Evolutionary conservation across 2,329 filamentous ascomycete species (phyloP), one percentile per base, ranked within the genome.

Genomic region (Colletotrichum sidae): DNA sequence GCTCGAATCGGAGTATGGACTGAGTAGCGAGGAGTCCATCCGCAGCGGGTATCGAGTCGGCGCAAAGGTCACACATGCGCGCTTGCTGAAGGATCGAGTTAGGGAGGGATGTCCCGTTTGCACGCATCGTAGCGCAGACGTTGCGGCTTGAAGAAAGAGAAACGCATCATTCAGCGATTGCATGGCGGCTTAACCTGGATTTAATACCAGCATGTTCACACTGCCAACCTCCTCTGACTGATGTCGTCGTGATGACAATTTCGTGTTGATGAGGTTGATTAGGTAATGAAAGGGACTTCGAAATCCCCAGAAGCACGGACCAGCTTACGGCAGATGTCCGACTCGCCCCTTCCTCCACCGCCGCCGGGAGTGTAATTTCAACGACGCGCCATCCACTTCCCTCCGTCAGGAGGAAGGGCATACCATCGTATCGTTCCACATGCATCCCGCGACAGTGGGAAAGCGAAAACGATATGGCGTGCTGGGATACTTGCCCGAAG

Each of bases 1-100:
- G 34, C 74, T 77, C 6, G 86, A 90, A 61, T 75, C 80, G 4
- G 79, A 82, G 3, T 79, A 86, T 35, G 80, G 79, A 2, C 80
- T 76, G 13, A 76, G 77, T 3, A 77, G 79, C 45, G 79, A 82
- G 41, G 80, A 77, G 13, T 74, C 78, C 10, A 75, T 80, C 13
- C 77, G 76, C 60, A 76, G 78, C 34, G 84, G 86, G 8, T 84
- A 90, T 61, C 92, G 91, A 57, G 89, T 98, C 7, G 92, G 93
- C 0, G 88, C 90, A 37, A 97, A 97, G 78, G 93, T 97, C 35
- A 96, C 92, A 69, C 92, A 93, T 74, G 94, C 94, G 44, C 86
- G 93, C 68, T 76, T 97, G 59, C 78, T 97, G 65, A 85, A 89
- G 70, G 91, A 94, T 71, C 88, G 88, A 67, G 84, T 95, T 41